Conservation (phyloP, 495 filamentous ascomycete species). For the Aspergillus mulundensis region DNA sequence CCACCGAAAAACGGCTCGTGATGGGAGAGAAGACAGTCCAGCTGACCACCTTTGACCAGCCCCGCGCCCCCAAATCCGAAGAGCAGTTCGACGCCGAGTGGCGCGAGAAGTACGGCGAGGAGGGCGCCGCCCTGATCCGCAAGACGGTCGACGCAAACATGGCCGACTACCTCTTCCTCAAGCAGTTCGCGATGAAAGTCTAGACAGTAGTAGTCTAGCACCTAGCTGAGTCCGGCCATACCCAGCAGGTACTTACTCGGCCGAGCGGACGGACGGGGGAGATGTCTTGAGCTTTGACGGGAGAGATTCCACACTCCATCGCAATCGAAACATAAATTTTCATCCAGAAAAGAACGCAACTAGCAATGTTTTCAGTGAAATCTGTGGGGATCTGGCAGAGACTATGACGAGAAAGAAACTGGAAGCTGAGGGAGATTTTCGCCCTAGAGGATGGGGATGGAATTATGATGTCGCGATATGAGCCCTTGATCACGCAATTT, state of each 20-base stretch:
- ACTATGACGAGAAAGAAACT: conserved; percentile 6
- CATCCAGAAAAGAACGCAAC: neutral
- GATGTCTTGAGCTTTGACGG: too few relatives aligned
- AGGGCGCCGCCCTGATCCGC: conserved; percentile 71
- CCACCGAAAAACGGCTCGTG: neutral
- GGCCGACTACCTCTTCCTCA: conserved; percentile 86
- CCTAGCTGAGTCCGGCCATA: neutral
- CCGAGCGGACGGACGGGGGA: neutral
- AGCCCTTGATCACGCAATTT: conserved; percentile 1
- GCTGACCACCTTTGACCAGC: conserved; percentile 7
- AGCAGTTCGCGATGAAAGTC: conserved; percentile 77
- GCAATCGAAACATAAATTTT: neutral
- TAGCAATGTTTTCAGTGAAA: too few relatives aligned
- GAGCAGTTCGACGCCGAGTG: conserved; percentile 76
- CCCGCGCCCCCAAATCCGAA: conserved; percentile 53
- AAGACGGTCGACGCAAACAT: conserved; percentile 75
- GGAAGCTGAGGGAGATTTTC: neutral
- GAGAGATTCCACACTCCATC: neutral
- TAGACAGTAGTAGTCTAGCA: conserved; percentile 24
- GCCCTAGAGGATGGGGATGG: neutral
- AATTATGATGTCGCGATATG: neutral
- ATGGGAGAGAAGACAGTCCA: neutral
- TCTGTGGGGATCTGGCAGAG: neutral
- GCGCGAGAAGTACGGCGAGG: conserved; percentile 73
- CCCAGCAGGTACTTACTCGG: neutral